Percentiles rank a stretch among this genome's conserved stretches.
Evolutionary conservation across 257 asterid genomes (phyloP).

Genomic region (Vinca minor): DNA sequence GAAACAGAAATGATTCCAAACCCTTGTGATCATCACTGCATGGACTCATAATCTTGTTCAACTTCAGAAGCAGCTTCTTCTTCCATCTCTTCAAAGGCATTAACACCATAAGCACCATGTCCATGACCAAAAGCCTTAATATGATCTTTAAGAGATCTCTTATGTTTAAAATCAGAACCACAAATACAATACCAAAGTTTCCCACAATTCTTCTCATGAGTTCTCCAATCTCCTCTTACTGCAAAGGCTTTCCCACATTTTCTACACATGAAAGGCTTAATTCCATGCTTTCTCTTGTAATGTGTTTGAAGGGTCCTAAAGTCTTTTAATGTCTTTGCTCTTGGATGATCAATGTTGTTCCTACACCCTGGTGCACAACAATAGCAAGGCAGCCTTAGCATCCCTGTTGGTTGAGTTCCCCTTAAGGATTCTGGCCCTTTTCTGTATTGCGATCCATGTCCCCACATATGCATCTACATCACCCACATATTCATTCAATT

Average conservation of each 20-base stretch:
- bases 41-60: constrained; percentile 51
- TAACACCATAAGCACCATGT: constrained; percentile 63
- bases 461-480: constrained; percentile 95
- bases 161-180: too few relatives aligned
- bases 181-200: too few relatives aligned
- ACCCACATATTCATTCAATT: not conserved
- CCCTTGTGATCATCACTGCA: too few relatives aligned
- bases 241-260: too few relatives aligned
- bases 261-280: too few relatives aligned
- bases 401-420: constrained; percentile 87
- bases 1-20: too few relatives aligned
- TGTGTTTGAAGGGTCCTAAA: constrained; percentile 87
- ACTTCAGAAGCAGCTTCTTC: constrained; percentile 75
- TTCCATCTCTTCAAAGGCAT: constrained; percentile 57
- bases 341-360: constrained; percentile 82
- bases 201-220: too few relatives aligned
- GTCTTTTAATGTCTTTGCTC: constrained; percentile 78
- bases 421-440: too few relatives aligned
- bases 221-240: too few relatives aligned
- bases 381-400: constrained; percentile 82
- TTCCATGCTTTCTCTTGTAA: too few relatives aligned
- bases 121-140: constrained; percentile 73
- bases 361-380: constrained; percentile 77
- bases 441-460: constrained; percentile 99
- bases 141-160: constrained; percentile 77